phyloP scores from a whole-genome alignment of 129 eudicot genomes.

The Ambrosia artemisiifolia region DNA sequence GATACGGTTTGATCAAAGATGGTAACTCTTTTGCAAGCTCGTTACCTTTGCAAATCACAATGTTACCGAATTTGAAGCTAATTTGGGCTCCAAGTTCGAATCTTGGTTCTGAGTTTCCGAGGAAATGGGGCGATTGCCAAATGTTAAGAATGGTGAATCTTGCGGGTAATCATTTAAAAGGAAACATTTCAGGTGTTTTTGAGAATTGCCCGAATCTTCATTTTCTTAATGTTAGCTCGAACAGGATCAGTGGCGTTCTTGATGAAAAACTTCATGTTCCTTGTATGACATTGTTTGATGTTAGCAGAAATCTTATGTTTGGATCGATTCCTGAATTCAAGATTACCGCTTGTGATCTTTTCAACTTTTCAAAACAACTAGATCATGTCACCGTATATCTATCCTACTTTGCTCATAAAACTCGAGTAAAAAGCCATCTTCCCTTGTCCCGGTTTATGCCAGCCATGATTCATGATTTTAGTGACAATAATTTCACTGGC shows the following conservation, averaged over 20 bases:
- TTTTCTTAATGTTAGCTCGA: constrained; percentile 37
- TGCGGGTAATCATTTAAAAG: constrained; percentile 37
- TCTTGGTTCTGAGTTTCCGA: constrained; percentile 32
- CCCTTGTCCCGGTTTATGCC: constrained; percentile 24
- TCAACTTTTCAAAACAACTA: constrained; percentile 8
- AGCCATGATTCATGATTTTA: constrained; percentile 36
- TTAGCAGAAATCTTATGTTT: constrained; percentile 40
- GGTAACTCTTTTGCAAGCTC: constrained; percentile 38
- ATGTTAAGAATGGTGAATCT: constrained; percentile 39
- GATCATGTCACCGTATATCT: constrained; percentile 19
- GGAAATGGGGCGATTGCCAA: constrained; percentile 39
- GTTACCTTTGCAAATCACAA: constrained; percentile 34
- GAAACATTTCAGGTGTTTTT: constrained; percentile 29
- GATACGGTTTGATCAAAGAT: constrained; percentile 12
- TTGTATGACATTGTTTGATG: constrained; percentile 42
- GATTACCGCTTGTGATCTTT: constrained; percentile 7
- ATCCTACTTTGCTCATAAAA: constrained; percentile 28
- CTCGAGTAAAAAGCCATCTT: constrained; percentile 23
- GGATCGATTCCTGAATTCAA: constrained; percentile 37
- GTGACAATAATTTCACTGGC: constrained; percentile 38
- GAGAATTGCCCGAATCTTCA: constrained; percentile 32
- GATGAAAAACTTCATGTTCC: constrained; percentile 33
- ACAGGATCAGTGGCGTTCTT: constrained; percentile 36
- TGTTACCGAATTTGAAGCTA: constrained; percentile 40
- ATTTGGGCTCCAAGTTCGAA: constrained; percentile 45